Base-by-base conservation (phyloP, 164 flowering plant genomes). In the Houttuynia cordata region DNA sequence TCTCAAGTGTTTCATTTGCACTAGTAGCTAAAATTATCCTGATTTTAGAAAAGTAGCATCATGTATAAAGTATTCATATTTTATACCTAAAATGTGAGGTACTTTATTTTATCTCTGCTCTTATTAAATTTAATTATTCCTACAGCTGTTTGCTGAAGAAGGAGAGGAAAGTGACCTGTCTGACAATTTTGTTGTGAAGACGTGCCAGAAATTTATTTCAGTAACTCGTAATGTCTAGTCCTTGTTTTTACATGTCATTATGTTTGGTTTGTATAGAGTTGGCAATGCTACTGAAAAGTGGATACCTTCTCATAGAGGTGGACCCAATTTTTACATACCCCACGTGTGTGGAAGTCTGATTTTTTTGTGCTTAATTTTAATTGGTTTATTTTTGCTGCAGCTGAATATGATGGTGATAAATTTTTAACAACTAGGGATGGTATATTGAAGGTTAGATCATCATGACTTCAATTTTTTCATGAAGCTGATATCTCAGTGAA, bases 201-300 rank as follows among this genome's bases (percentile, higher is more conserved):
- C 90, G 53, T 92, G 98, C 81, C 93, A 83, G 75, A 89, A 80
- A 69, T 79, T 84, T 75, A 89, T 92, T 56, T 96, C 96, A 41
- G 87, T 92, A 24, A 85, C 96, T 34, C 42, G 98, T 92, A 85
- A 71, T 18, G 61, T 53, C 59, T 24, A 64, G 30, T 8, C 54
- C 64, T 62, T 22, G 6, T n/a, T 53, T 19, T 58, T 58, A 25
- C 19, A 12, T 12, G 49, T 45, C 14, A 17, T 10, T 45, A 45
- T 12, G 17, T 45, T 45, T 10, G 12, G 17, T 17, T 45, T 45
- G n/a, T n/a, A n/a, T n/a, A n/a, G n/a, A n/a, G n/a, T n/a, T n/a
- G n/a, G n/a, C n/a, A n/a, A n/a, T n/a, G n/a, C n/a, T n/a, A n/a
- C n/a, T n/a, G n/a, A n/a, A n/a, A n/a, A n/a, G n/a, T n/a, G n/a